Evolutionary conservation across 805 yeast species (phyloP).

Genomic region (Metschnikowia gelsemii): DNA sequence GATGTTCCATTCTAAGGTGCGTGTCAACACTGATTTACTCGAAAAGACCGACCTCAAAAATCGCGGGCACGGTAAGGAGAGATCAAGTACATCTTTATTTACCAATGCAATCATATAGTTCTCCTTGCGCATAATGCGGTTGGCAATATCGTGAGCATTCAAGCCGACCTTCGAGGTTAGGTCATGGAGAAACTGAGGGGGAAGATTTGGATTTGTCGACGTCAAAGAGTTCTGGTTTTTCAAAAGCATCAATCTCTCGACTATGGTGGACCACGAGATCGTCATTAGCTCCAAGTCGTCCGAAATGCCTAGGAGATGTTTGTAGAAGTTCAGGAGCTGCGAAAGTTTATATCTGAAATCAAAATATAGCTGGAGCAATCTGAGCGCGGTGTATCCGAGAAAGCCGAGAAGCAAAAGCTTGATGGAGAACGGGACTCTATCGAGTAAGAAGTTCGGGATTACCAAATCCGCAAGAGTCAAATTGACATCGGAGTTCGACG

Average conservation of each 20-base stretch:
- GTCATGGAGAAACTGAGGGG: constrained; percentile 43
- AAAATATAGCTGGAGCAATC: constrained; percentile 53
- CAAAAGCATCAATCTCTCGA: constrained; percentile 67
- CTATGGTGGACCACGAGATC: constrained; percentile 87
- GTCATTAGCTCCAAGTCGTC: constrained; percentile 84
- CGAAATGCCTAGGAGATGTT: constrained; percentile 63
- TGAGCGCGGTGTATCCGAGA: constrained; percentile 48
- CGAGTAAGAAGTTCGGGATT: constrained; percentile 45
- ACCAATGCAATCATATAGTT: constrained; percentile 89
- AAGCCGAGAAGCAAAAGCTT: constrained; percentile 67
- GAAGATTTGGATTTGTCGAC: constrained; percentile 31
- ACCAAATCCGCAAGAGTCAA: constrained; percentile 36
- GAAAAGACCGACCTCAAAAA: constrained; percentile 20
- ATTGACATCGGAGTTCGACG: constrained; percentile 20
- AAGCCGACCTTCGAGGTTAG: constrained; percentile 69
- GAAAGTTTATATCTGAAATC: constrained; percentile 61
- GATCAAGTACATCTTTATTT: constrained; percentile 71
- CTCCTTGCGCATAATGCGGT: constrained; percentile 92
- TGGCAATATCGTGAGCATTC: constrained; percentile 93
- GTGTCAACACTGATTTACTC: constrained; percentile 55
- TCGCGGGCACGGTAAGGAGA: constrained; percentile 44
- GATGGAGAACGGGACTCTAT: constrained; percentile 42
- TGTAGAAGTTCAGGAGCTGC: constrained; percentile 78
- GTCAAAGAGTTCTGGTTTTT: constrained; percentile 79
- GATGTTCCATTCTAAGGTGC: constrained; percentile 92